Base-by-base conservation (phyloP, 305 asterid species). In the Striga hermonthica region DNA sequence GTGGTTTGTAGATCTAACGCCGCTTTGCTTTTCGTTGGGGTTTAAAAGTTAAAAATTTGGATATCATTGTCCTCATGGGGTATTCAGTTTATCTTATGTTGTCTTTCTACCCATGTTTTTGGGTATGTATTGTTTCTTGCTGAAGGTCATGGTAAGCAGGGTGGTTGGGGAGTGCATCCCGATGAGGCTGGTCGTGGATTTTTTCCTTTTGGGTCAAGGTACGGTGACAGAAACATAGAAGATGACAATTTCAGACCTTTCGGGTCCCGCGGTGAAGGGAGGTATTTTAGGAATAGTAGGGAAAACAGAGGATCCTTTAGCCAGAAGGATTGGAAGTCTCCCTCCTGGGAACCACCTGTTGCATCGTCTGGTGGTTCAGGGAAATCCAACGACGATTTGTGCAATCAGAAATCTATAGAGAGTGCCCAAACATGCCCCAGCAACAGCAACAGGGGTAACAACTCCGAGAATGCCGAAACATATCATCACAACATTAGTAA, bases 101-200 rank as follows among this genome's bases (percentile, higher is more conserved):
- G 31, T 72, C 63, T 71, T 65, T 68, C 75, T 34, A 15, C 81
- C 41, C 75, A 11, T 61, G 45, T 34, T 39, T 66, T 66, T 59
- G 75, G 76, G 75, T 71, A 76, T 22, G 75, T 72, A 52, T 7
- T 68, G 63, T 74, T 72, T 77, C 28, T 69, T 70, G 79, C 82
- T 86, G 84, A 82, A 93, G 98, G 98, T 84, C 94, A 85, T 84
- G 87, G 89, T 77, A 93, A 90, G 94, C 96, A 90, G 89, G 94
- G 91, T 72, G 89, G 86, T 69, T 82, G 97, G 87, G 86, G 86
- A 73, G 71, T 80, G 75, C 81, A 86, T 77, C 75, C 85, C 3
- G 96, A 90, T 9, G 97, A 93, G 49, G 75, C 80, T 43, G 82
- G 86, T 62, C 91, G 79, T 68, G 91, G 88, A 14, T 85, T 83